These are phyloP conservation scores for Kuraishia molischiana DNA, from an alignment of 805 yeast genomes.

Conservation along the genomic window DNA sequence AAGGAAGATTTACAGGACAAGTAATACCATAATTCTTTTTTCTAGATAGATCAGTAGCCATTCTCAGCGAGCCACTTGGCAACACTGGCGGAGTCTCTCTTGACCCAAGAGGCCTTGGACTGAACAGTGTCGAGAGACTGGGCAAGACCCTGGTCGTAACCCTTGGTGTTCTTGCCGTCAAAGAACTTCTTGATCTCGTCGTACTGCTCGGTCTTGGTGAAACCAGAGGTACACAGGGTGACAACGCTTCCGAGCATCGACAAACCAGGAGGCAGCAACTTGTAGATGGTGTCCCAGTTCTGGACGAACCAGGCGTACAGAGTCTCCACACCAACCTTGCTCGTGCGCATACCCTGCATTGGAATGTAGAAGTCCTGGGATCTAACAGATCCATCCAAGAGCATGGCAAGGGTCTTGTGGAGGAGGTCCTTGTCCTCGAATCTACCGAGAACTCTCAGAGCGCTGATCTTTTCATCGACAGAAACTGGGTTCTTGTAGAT, in stretches of 20 bases:
- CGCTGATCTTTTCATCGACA: conserved; percentile 59
- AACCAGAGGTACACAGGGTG: conserved; percentile 34
- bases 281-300: conserved; percentile 64
- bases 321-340: conserved; percentile 54
- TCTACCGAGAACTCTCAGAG: conserved; percentile 60
- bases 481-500: conserved; percentile 53
- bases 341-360: conserved; percentile 59
- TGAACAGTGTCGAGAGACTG: conserved; percentile 54
- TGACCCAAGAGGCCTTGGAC: conserved; percentile 48
- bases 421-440: conserved; percentile 43
- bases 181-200: conserved; percentile 43
- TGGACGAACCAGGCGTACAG: conserved; percentile 61
- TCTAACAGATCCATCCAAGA: conserved; percentile 68
- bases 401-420: conserved; percentile 42
- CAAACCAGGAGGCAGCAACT: conserved; percentile 70
- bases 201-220: conserved; percentile 22
- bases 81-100: conserved; percentile 42
- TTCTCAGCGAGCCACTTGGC: conserved; percentile 35
- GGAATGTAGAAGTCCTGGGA: conserved; percentile 43
- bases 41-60: conserved; percentile 8
- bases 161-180: conserved; percentile 43
- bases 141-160: conserved; percentile 55
- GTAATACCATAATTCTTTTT: too few species aligned
- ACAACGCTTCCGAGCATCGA: conserved; percentile 76
- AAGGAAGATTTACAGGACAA: background rate